Evolutionary conservation across 2,329 filamentous ascomycete genomes (phyloP), one percentile per base, ranked within the genome.

Genomic region (Lanzia echinophila): DNA sequence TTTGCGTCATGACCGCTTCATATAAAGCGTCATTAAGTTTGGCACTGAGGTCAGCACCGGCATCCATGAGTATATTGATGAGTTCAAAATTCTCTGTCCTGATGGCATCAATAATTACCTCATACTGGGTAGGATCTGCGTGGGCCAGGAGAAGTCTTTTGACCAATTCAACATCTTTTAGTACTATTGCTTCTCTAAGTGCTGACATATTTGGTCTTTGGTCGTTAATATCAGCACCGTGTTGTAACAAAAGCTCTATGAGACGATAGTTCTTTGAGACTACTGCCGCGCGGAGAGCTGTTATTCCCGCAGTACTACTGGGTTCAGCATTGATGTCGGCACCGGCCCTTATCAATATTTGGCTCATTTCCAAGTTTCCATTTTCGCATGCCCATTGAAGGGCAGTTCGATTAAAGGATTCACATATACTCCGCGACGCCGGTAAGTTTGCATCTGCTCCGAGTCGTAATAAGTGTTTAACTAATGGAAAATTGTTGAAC

Each of bases 321-420:
- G 15, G 48, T 19, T 54, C 47, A 2, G 56, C 58, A 45, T 58
- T 47, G 12, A 58, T 38, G 28, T 45, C 28, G 19, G 58, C 56
- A 15, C 56, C 54, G n/a, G 56, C 54, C 15, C n/a, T n/a, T n/a
- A 60, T 38, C 8, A 60, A 50, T 15, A 20, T 33, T 3, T 50
- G 12, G 3, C 50, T 46, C 15, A 60, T 24, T 7, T 24, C 7
- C 32, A 56, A 28, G 36, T 60, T 51, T 7, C 53, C 53, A 17
- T 28, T 13, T 15, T 46, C 43, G n/a, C 41, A 39, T n/a, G 58
- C 58, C 7, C 50, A 54, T 47, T 60, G 56, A 15, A 60, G 42
- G 13, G 58, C 56, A 1, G 58, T 56, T 32, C 53, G 50, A 12
- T 54, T 54, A 20, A 58, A 56, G 38, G 28, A 53, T 12, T 50